These are phyloP conservation scores for Phaeosphaeriaceae sp. DNA, from an alignment of 2,329 filamentous ascomycete species.

Conservation along the genomic window DNA sequence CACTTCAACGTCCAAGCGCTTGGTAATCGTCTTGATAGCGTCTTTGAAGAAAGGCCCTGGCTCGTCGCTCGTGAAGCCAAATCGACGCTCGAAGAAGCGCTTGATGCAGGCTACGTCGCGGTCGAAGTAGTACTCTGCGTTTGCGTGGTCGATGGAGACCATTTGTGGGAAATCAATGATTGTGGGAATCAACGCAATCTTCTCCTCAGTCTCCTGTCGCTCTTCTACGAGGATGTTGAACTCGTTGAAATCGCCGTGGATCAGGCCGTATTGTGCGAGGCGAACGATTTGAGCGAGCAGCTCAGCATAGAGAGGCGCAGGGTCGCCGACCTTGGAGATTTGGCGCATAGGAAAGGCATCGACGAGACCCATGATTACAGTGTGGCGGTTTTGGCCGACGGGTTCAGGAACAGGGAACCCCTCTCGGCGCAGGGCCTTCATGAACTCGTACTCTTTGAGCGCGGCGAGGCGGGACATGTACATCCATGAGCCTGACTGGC, in stretches of 20 bases:
- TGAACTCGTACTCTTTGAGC: conserved; percentile 93
- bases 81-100: conserved; percentile 87
- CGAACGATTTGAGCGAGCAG: conserved; percentile 85
- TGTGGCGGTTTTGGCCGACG: conserved; percentile 88
- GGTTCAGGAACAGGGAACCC: conserved; percentile 91
- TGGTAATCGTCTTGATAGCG: conserved; percentile 74
- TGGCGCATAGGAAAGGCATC: conserved; percentile 92
- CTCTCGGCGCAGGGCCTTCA: conserved; percentile 82
- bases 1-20: conserved; percentile 84
- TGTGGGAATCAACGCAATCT: conserved; percentile 72
- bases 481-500: conserved; percentile 89
- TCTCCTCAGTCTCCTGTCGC: conserved; percentile 48
- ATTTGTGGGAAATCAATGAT: conserved; percentile 99
- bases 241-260: conserved; percentile 98
- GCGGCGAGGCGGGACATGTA: conserved; percentile 93
- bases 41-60: conserved; percentile 86
- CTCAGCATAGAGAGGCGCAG: conserved; percentile 87
- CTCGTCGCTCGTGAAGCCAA: conserved; percentile 83
- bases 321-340: conserved; percentile 82
- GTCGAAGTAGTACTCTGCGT: conserved; percentile 97
- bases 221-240: conserved; percentile 98
- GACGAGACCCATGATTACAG: conserved; percentile 93
- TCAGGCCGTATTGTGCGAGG: conserved; percentile 84
- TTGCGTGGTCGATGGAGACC: conserved; percentile 91
- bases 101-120: conserved; percentile 96